phyloP scores from a whole-genome alignment of 148 eudicot genomes.

The Vaccinium darrowii region DNA sequence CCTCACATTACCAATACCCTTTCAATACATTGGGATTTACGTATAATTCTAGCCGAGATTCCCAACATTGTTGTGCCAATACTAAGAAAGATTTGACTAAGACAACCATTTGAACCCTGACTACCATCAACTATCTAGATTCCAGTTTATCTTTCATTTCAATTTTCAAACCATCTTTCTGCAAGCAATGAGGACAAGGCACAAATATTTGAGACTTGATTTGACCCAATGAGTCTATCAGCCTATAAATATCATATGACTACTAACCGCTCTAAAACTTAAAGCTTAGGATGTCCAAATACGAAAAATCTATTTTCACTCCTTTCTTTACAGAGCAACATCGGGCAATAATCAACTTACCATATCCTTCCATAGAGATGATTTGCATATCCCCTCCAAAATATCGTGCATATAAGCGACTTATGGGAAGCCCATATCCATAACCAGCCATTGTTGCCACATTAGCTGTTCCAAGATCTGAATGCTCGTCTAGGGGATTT shows the following conservation, averaged over 20 bases:
- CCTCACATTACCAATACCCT: not conserved
- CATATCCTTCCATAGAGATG: conserved; percentile 99
- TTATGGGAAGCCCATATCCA: conserved; percentile 92
- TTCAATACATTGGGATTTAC: not conserved
- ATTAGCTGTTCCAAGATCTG: conserved; percentile 54
- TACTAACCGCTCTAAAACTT: not conserved
- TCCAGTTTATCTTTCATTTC: not conserved
- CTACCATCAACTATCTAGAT: not conserved
- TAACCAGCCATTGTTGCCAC: conserved; percentile 91
- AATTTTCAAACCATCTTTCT: not conserved
- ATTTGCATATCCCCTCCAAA: conserved; percentile 97
- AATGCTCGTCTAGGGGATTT: conserved; percentile 61
- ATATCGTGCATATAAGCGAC: conserved; percentile 89
- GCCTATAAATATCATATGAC: not conserved
- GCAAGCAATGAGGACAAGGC: not conserved
- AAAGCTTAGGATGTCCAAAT: not conserved
- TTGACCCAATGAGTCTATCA: not conserved
- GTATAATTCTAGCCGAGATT: not conserved
- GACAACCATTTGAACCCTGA: not conserved
- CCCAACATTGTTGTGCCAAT: not conserved
- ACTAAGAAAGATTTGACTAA: no score
- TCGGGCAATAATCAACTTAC: conserved; percentile 27
- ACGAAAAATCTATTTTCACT: not conserved
- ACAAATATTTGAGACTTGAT: not conserved
- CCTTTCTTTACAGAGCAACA: no score